Evolutionary conservation across 1,284 basidiomycete genomes (phyloP).

Genomic region (Ganoderma leucocontextum): DNA sequence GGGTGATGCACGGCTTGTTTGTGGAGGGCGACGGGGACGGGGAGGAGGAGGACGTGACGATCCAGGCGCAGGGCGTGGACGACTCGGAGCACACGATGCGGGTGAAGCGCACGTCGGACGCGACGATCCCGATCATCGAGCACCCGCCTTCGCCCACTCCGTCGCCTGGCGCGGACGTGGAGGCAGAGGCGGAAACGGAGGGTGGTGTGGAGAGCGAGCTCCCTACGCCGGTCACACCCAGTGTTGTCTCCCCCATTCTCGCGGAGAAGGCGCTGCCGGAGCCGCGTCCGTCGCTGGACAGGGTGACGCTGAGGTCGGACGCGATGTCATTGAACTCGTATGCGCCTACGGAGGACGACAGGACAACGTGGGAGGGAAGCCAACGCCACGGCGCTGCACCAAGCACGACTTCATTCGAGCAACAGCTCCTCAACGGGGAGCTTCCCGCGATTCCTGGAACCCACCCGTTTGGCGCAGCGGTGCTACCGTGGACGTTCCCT

Average conservation of each 20-base stretch:
- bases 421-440: conserved; percentile 62
- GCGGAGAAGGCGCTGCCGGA: conserved; percentile 40
- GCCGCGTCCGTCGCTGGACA: conserved; percentile 27
- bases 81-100: conserved; percentile 32
- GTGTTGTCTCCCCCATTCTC: conserved; percentile 1
- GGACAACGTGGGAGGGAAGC: conserved; percentile 65
- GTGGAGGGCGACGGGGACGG: conserved; percentile 52
- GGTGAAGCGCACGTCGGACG: conserved; percentile 19
- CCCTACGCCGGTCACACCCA: conserved; percentile 17
- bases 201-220: conserved; percentile 13
- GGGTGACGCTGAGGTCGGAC: conserved; percentile 46
- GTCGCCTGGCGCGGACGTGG: not conserved
- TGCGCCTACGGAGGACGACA: conserved; percentile 58
- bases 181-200: not conserved
- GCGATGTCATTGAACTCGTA: conserved; percentile 59
- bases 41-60: conserved; percentile 64
- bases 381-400: conserved; percentile 37
- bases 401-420: conserved; percentile 51
- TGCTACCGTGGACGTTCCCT: conserved; percentile 63
- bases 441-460: conserved; percentile 54
- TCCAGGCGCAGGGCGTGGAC: conserved; percentile 52
- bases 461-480: conserved; percentile 45
- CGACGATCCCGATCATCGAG: conserved; percentile 15
- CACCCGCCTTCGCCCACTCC: conserved; percentile 11
- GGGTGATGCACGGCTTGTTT: conserved; percentile 45